A percentile compares a stretch with the other conserved stretches of the same genome.
These are phyloP conservation scores for Cinnamomum chago DNA, from an alignment of 164 flowering plant species.

Conservation along the genomic window DNA sequence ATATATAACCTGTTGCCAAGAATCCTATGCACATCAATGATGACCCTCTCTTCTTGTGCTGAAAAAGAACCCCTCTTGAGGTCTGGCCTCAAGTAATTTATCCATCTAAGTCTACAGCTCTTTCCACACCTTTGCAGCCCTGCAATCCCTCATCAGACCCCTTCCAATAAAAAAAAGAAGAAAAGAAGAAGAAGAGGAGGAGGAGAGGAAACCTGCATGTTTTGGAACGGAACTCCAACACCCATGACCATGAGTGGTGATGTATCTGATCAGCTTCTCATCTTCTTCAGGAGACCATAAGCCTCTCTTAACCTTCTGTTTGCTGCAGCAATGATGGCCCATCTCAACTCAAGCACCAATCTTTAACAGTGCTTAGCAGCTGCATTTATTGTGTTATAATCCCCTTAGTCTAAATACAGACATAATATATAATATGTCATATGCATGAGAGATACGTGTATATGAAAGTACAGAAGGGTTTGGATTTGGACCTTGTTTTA, in stretches of 20 bases:
- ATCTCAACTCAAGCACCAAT: slow-evolving; percentile 12
- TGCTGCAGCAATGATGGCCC: slow-evolving; percentile 44
- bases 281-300: slow-evolving; percentile 51
- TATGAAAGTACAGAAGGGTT: neutral
- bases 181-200: neutral
- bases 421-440: neutral
- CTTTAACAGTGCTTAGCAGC: slow-evolving; percentile 7
- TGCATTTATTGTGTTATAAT: slow-evolving; percentile 6
- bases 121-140: slow-evolving; percentile 48
- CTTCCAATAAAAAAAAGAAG: neutral
- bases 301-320: slow-evolving; percentile 44
- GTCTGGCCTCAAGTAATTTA: slow-evolving; percentile 43
- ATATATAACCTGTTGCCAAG: slow-evolving; percentile 36
- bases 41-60: slow-evolving; percentile 33
- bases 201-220: slow-evolving; percentile 27
- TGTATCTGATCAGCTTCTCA: slow-evolving; percentile 35
- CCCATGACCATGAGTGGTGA: slow-evolving; percentile 39
- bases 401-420: slow-evolving; percentile 1
- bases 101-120: slow-evolving; percentile 48
- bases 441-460: neutral
- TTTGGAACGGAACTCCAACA: slow-evolving; percentile 46
- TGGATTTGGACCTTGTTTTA: slow-evolving; percentile 4
- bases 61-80: slow-evolving; percentile 42
- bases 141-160: slow-evolving; percentile 2
- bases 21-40: slow-evolving; percentile 41